Evolutionary conservation across 805 yeast genomes (phyloP).

Genomic region (Starmera pachycereana): DNA sequence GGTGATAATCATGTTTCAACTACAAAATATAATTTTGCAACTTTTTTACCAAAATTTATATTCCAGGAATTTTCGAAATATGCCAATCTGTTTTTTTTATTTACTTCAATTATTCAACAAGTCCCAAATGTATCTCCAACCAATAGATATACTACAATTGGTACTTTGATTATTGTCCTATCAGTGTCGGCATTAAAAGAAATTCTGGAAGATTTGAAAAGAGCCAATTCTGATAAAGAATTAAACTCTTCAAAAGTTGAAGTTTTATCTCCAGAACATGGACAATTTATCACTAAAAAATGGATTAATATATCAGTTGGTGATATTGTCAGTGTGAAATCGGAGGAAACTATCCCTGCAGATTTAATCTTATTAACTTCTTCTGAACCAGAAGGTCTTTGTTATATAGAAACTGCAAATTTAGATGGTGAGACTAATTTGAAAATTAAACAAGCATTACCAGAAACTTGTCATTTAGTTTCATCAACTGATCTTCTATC

Average conservation of each 20-base stretch:
- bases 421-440: conserved; percentile 96
- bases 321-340: conserved; percentile 73
- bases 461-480: conserved; percentile 66
- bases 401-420: conserved; percentile 96
- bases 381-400: conserved; percentile 96
- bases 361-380: conserved; percentile 78
- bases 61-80: conserved; percentile 96
- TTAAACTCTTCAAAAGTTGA: conserved; percentile 68
- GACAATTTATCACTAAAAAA: conserved; percentile 52
- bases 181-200: conserved; percentile 90
- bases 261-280: conserved; percentile 44
- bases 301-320: conserved; percentile 93
- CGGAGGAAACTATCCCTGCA: conserved; percentile 91
- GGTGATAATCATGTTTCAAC: conserved; percentile 85
- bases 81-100: conserved; percentile 87
- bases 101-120: conserved; percentile 90
- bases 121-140: conserved; percentile 97
- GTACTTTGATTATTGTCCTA: conserved; percentile 77
- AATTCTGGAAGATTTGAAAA: conserved; percentile 79
- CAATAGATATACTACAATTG: conserved; percentile 89
- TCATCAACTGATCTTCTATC: conserved; percentile 49
- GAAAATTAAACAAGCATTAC: conserved; percentile 81
- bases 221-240: conserved; percentile 82
- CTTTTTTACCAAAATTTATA: conserved; percentile 88
- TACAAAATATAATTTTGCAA: conserved; percentile 87